Evolutionary conservation across 2,329 filamentous ascomycete genomes (phyloP).

Genomic region (Malbranchea zuffiana): DNA sequence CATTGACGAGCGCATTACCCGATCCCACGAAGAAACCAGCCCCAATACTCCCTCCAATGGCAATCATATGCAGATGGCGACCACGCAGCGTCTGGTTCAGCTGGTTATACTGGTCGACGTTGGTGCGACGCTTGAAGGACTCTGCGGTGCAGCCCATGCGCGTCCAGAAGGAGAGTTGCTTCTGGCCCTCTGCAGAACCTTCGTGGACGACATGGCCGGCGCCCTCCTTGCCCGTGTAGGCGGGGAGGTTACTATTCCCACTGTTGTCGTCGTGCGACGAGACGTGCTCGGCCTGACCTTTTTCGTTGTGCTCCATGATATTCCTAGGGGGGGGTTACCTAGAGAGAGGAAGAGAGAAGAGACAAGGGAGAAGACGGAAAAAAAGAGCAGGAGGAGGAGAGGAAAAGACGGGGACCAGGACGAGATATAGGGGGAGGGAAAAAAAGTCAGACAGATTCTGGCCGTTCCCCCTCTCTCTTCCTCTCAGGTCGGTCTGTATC

Average conservation of each 20-base stretch:
- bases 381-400: neutral
- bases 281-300: neutral
- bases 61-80: constrained; percentile 33
- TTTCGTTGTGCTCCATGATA: constrained; percentile 9
- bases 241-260: constrained; percentile 8
- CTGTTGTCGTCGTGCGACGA: constrained; percentile 2
- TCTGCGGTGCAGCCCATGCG: constrained; percentile 30
- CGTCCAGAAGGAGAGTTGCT: constrained; percentile 25
- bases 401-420: neutral
- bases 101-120: constrained; percentile 15
- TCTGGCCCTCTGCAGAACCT: constrained; percentile 1
- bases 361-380: neutral
- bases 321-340: neutral
- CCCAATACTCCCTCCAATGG: constrained; percentile 22
- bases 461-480: no score
- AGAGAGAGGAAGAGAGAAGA: neutral
- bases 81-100: constrained; percentile 23
- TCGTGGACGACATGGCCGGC: neutral
- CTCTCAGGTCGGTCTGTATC: no score
- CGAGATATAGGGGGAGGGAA: no score
- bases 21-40: constrained; percentile 34
- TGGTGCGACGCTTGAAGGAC: constrained; percentile 29
- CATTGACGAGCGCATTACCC: constrained; percentile 26
- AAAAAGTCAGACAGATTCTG: neutral
- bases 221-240: constrained; percentile 8